A percentile compares a stretch with the other conserved stretches of the same genome.
phyloP scores from a whole-genome alignment of 768 basidiomycete species.

The Tubosaeta sp. region DNA sequence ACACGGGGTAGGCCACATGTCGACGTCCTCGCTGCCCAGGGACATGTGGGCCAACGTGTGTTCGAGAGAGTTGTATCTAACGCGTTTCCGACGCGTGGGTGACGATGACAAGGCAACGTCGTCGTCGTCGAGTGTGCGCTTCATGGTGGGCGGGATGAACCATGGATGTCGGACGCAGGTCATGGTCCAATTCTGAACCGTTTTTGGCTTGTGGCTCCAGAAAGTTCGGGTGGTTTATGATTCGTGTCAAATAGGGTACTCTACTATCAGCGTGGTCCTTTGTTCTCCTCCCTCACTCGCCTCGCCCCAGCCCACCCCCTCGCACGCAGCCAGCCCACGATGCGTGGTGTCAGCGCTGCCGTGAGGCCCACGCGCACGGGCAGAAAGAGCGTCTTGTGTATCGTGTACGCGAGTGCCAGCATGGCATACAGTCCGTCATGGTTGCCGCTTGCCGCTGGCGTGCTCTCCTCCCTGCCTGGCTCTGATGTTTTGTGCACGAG shows the following conservation, averaged over 20 bases:
- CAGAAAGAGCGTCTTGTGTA: constrained; percentile 93
- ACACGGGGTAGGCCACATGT: constrained; percentile 11
- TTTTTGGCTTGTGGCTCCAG: constrained; percentile 4
- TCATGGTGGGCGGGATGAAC: constrained; percentile 37
- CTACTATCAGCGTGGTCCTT: not conserved
- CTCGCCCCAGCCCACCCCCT: constrained; percentile 82
- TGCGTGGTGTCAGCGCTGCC: constrained; percentile 74
- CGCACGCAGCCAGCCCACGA: constrained; percentile 81
- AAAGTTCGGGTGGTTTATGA: constrained; percentile 11
- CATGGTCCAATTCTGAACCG: too few relatives aligned
- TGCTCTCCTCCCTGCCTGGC: constrained; percentile 57
- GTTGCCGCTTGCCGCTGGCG: constrained; percentile 34
- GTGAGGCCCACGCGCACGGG: constrained; percentile 89
- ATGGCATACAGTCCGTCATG: constrained; percentile 87
- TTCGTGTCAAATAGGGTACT: constrained; percentile 8
- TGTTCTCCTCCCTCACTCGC: constrained; percentile 37
- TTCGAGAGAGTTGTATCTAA: constrained; percentile 48
- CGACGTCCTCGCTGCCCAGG: constrained; percentile 22
- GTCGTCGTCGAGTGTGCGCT: constrained; percentile 35
- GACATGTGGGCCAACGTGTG: constrained; percentile 53
- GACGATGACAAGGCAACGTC: not conserved
- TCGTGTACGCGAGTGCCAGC: constrained; percentile 86
- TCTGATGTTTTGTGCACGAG: constrained; percentile 55
- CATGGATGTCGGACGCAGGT: constrained; percentile 46
- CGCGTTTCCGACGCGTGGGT: constrained; percentile 44